These are phyloP conservation scores for Hypericum perforatum DNA, from an alignment of 345 rosid species.

Conservation along the genomic window DNA sequence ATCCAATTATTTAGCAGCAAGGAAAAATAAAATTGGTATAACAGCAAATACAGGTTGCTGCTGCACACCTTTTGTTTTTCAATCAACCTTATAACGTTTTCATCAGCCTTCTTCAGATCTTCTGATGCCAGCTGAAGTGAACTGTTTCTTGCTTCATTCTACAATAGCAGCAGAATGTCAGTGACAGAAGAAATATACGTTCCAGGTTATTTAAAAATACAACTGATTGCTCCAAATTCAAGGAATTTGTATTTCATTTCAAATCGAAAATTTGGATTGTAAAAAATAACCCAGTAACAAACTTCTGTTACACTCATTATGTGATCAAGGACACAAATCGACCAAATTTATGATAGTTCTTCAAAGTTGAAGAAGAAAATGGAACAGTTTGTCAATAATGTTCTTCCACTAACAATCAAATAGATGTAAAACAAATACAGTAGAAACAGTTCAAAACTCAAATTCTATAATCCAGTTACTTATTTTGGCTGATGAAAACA, in stretches of 20 bases:
- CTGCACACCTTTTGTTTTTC: slow-evolving; percentile 67
- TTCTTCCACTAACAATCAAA: no score
- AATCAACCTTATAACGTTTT: slow-evolving; percentile 55
- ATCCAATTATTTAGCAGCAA: no score
- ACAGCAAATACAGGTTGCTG: neutral
- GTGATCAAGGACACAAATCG: neutral
- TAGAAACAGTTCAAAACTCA: no score
- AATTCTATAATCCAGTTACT: no score
- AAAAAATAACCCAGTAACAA: no score
- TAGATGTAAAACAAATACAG: no score
- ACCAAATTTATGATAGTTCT: neutral
- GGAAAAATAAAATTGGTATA: no score
- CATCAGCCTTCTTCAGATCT: slow-evolving; percentile 70
- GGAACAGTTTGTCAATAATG: no score
- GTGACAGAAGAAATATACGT: slow-evolving; percentile 3
- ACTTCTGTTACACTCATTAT: no score
- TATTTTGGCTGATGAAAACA: neutral
- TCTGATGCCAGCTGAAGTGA: slow-evolving; percentile 71
- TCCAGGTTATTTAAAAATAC: neutral
- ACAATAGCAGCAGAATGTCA: slow-evolving; percentile 16
- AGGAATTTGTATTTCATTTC: neutral
- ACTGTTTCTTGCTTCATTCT: slow-evolving; percentile 50
- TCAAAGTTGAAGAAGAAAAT: no score
- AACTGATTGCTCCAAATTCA: no score
- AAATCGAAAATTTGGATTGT: neutral